These are phyloP conservation scores for Lepidopterella palustris DNA, from an alignment of 495 filamentous ascomycete species.

Conservation along the genomic window DNA sequence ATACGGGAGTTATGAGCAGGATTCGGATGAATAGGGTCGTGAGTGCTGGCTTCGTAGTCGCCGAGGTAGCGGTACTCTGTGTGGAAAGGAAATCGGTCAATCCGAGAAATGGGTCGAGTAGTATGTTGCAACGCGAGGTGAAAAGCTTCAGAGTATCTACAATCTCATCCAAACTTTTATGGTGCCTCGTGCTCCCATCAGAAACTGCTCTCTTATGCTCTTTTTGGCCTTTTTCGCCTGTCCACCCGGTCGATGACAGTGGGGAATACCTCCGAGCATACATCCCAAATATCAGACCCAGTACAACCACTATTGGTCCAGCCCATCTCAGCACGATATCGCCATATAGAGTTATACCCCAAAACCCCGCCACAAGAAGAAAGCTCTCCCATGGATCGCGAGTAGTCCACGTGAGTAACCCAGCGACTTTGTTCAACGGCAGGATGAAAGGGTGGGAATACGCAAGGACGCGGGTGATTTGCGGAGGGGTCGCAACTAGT, in stretches of 20 bases:
- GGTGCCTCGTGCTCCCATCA: conserved; percentile 61
- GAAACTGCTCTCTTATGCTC: conserved; percentile 48
- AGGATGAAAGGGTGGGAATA: conserved; percentile 91
- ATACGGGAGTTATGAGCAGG: conserved; percentile 76
- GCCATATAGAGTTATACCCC: conserved; percentile 78
- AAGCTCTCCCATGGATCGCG: conserved; percentile 96
- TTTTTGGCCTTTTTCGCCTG: conserved; percentile 52
- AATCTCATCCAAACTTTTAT: conserved; percentile 91
- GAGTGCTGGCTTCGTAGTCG: conserved; percentile 85
- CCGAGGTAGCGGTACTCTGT: conserved; percentile 81
- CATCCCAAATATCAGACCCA: conserved; percentile 80
- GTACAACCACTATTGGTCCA: conserved; percentile 76
- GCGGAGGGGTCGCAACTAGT: conserved; percentile 85
- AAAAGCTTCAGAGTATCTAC: conserved; percentile 85
- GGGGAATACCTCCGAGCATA: conserved; percentile 86
- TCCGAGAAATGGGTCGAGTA: conserved; percentile 79
- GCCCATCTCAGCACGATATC: conserved; percentile 70
- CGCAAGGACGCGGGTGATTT: conserved; percentile 83
- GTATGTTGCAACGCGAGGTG: conserved; percentile 81
- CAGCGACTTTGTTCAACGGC: conserved; percentile 73
- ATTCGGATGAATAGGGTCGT: conserved; percentile 87
- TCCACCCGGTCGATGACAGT: conserved; percentile 76
- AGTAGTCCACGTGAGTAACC: conserved; percentile 86
- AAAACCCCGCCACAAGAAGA: conserved; percentile 74
- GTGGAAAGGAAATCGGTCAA: conserved; percentile 92